These are phyloP conservation scores for Sonneratia caseolaris DNA, from an alignment of 345 rosid species.

Conservation along the genomic window DNA sequence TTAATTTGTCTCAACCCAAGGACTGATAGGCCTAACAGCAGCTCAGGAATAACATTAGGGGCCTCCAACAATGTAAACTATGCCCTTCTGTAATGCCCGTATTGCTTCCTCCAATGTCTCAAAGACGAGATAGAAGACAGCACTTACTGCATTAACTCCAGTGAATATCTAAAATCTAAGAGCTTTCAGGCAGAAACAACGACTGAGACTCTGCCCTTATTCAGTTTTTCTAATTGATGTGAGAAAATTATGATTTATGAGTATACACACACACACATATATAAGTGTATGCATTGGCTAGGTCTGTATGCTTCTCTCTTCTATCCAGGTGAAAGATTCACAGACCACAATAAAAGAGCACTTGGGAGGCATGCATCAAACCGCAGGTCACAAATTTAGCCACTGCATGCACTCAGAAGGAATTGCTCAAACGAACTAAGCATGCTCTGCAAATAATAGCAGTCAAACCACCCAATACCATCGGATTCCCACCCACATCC, in stretches of 20 bases:
- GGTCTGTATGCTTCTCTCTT: background rate
- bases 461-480: background rate
- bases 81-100: background rate
- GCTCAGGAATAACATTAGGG: background rate
- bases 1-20: background rate
- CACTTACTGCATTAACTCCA: background rate
- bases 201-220: background rate
- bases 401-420: background rate
- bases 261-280: background rate
- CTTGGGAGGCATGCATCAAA: background rate
- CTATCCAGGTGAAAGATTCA: background rate
- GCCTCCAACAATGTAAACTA: background rate
- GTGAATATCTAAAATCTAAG: too few species aligned
- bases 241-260: background rate
- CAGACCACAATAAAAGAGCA: background rate
- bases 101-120: background rate
- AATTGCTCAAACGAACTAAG: background rate
- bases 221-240: background rate
- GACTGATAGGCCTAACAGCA: background rate
- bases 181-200: background rate
- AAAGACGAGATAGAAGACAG: background rate
- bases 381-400: background rate
- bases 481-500: background rate
- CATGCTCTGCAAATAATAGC: background rate
- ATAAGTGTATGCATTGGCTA: background rate